Evolutionary conservation across 208 protist genomes (phyloP), one percentile per base, ranked within the genome.

Genomic region (Trichomonas gallinae): DNA sequence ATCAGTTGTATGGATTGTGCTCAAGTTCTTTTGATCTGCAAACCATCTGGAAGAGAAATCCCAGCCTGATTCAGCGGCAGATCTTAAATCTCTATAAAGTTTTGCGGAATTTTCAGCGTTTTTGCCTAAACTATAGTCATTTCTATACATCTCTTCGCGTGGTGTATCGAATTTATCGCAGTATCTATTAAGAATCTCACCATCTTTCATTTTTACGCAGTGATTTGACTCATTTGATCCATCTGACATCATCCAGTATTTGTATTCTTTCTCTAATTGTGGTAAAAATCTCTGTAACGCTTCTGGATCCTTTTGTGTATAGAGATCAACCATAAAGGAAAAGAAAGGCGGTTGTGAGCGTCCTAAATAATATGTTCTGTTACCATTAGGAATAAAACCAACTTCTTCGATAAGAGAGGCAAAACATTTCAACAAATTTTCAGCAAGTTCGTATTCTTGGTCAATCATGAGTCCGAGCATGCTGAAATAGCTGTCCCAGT

Each of bases 401-500:
- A 91, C 36, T 46, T 91, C 40, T n/a, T 91, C 85, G 17, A 91
- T 91, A 31, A 49, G 10, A 31, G 10, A 26, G 15, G 44, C 44
- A n/a, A 91, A 91, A n/a, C 44, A 49, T 49, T 91, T 46, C 11
- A 91, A 26, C n/a, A 91, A 49, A 91, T 91, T 91, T 46, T 91
- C 44, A 31, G 85, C 85, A 42, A 49, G 40, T 42, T 46, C 26
- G 17, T 38, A 26, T 91, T 91, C 85, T 49, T 46, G 40, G 44
- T 49, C 44, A 42, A 46, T 46, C 85, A 91, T 26, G 26, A 91
- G 11, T 15, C 85, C 85, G 42, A 91, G 40, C 85, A 91, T 91
- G 40, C 44, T 42, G 85, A 91, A 91, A 91, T 91, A 91, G 36
- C 40, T 91, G 42, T 91, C 85, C 85, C 85, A 91, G n/a, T 91